Conservation (phyloP, 2,329 filamentous ascomycete genomes). For the Fonsecaea nubica region DNA sequence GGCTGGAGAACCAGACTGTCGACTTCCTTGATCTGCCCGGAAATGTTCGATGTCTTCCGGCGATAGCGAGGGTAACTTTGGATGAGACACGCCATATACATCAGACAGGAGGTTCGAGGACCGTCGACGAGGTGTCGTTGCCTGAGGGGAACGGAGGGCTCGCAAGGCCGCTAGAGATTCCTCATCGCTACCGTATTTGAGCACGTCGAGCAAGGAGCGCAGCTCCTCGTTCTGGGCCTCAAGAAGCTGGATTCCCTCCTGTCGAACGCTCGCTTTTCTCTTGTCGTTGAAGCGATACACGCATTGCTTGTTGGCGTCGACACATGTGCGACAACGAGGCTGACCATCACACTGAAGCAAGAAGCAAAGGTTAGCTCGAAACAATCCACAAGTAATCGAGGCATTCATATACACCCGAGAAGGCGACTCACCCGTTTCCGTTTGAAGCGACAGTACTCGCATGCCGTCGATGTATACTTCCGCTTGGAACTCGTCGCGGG, state of each 20-base stretch:
- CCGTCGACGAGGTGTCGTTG: not conserved
- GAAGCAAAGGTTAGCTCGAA: not conserved
- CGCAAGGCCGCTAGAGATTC: not conserved
- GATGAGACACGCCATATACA: not conserved
- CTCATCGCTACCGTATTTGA: not conserved
- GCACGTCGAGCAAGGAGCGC: not conserved
- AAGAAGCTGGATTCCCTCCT: not conserved
- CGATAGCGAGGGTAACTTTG: not conserved
- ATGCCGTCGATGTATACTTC: not conserved
- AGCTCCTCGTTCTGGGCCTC: not conserved
- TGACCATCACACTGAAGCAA: not conserved
- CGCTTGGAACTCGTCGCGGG: not conserved
- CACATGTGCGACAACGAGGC: not conserved
- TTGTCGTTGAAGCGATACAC: conserved; percentile 7
- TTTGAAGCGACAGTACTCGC: conserved; percentile 3
- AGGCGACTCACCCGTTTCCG: not conserved
- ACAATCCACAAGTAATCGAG: not conserved
- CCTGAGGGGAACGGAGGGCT: not conserved
- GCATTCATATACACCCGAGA: not conserved
- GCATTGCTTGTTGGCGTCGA: conserved; percentile 2
- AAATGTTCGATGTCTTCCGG: not conserved
- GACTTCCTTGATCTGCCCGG: not conserved
- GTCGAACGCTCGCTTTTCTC: not conserved
- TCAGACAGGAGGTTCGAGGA: not conserved
- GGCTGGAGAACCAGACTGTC: not conserved